These are phyloP conservation scores for Vitis labrusca DNA, from an alignment of 164 flowering plant species.

Conservation along the genomic window DNA sequence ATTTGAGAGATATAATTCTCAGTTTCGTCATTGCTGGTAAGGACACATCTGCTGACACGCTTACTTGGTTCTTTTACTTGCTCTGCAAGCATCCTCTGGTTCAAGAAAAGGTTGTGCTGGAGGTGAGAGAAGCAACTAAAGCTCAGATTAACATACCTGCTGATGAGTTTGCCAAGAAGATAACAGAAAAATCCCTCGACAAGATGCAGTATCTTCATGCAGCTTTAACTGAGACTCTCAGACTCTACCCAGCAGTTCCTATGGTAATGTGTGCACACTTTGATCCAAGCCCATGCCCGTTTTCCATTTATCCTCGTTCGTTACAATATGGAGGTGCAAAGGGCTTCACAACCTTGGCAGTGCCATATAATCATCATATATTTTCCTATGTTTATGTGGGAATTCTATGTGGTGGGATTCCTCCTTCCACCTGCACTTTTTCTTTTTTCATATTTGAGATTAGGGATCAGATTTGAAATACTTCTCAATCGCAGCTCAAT, in stretches of 20 bases:
- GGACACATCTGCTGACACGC: constrained; percentile 46
- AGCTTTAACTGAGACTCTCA: constrained; percentile 24
- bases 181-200: constrained; percentile 26
- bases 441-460: too few species aligned
- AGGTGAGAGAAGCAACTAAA: constrained; percentile 28
- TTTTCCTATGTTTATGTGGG: too few species aligned
- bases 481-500: too few species aligned
- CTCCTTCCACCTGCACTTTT: too few species aligned
- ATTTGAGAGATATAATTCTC: constrained; percentile 51
- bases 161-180: constrained; percentile 9
- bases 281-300: neutral
- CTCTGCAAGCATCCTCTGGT: constrained; percentile 52
- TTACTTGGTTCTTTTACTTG: constrained; percentile 60
- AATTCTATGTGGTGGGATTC: too few species aligned
- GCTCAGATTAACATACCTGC: neutral
- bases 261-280: constrained; percentile 8
- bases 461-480: too few species aligned
- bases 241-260: constrained; percentile 29
- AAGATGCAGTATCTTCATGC: constrained; percentile 36
- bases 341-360: too few species aligned
- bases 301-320: too few species aligned
- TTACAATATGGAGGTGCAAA: too few species aligned
- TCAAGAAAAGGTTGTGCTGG: constrained; percentile 46
- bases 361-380: too few species aligned
- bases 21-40: constrained; percentile 57